Base-by-base conservation (phyloP, 2,329 filamentous ascomycete species). In the Aspergillus felis region DNA sequence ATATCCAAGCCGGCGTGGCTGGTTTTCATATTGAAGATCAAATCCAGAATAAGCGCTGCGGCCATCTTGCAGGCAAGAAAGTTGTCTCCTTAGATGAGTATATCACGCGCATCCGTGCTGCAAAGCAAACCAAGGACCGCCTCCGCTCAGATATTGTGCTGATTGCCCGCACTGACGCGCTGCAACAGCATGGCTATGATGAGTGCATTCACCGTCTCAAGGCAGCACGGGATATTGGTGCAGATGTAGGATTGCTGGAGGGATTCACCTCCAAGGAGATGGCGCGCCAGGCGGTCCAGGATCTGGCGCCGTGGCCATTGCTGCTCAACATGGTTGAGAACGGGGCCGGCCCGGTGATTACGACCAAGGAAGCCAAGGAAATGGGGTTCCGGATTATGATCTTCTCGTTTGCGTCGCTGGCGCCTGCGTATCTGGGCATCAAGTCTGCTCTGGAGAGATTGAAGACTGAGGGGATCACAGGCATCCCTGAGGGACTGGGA, bases 11-110 rank as follows among this genome's bases (percentile, higher is more conserved):
- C 2, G 82, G 82, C 4, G 79, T 85, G 2, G 82, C 82, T 2
- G 82, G 78, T 1, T 74, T 84, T 46, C 82, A 85, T 60, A 79
- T 85, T 56, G 82, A 85, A 68, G 82, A 85, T 67, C 81, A 84
- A 64, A 78, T 83, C 27, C 66, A 69, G 56, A 75, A 71, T 53
- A 77, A 77, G 54, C 69, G 73, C 3, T 77, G 75, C 56, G 74
- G 75, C 3, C 74, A 77, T 55, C 67, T 77, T 2, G 66, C 68
- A 1, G 74, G 74, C 29, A 77, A 77, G 57, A 69, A 71, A 28
- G 71, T 77, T 4, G 74, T 77, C 20, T 59, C 66, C 14, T 51
- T 66, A 3, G 73, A 74, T 0, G 68, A 71, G 46, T 76, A 70
- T 53, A 58, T 71, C 20, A 71, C 65, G 3, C 68, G 75, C 1